Evolutionary conservation across 2,329 filamentous ascomycete genomes (phyloP), one percentile per base, ranked within the genome.

Genomic region (Pseudocercospora vitis): DNA sequence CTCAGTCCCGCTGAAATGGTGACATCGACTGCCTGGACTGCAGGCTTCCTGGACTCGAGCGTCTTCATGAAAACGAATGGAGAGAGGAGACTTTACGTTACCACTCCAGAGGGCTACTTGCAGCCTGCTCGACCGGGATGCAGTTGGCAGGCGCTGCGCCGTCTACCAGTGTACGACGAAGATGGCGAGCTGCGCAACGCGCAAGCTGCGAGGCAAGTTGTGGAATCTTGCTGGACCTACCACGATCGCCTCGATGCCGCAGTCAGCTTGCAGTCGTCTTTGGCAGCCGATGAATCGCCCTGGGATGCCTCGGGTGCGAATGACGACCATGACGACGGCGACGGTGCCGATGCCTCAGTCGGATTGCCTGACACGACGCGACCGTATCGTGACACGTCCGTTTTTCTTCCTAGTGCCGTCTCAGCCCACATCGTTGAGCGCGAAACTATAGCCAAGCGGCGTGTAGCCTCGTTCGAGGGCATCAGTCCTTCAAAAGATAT

Each of bases 51-150:
- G 23, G 78, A 78, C 46, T 84, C 86, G 1, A 83, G 81, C 44
- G 81, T 91, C 31, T 81, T 88, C 64, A 91, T 91, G 88, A 83
- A 85, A 63, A 79, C 83, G 24, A 78, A 81, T 19, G 76, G 75
- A 7, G 70, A 76, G 58, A 45, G 84, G 57, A 80, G 88, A 7
- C 78, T 92, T 9, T 92, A 88, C 70, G 78, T 91, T 53, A 92
- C 88, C 1, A 86, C 89, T 54, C 81, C 85, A 3, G 84, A 87
- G 60, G 85, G 86, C 1, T 92, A 92, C 60, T 72, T 88, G 2
- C 88, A 92, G 65, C 81, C 84, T 56, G 71, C 76, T 26, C 78
- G 80, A 31, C 23, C 45, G 12, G 76, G 79, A 37, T 91, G 86
- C 86, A 84, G 82, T 1, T 92, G 88, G 88, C 83, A 84, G 61